phyloP scores from a whole-genome alignment of 2,329 filamentous ascomycete species.

The Teratosphaeria pseudoeucalypti region DNA sequence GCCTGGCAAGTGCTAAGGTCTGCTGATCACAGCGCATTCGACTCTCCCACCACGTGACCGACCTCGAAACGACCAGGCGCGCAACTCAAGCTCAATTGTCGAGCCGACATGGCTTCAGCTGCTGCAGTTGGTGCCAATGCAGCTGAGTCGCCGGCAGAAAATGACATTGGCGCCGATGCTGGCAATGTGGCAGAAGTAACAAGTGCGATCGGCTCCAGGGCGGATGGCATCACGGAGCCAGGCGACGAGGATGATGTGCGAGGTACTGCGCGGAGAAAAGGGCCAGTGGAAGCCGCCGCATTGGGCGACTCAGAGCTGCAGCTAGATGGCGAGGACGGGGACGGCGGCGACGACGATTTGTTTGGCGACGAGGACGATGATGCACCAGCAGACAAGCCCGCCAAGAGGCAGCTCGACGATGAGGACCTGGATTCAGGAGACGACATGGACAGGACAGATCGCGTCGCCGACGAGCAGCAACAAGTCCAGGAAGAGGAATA shows the following conservation, averaged over 20 bases:
- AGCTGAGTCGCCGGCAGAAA: conserved; percentile 11
- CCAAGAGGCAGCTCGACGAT: conserved; percentile 40
- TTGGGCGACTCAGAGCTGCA: conserved; percentile 7
- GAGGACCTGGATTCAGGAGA: conserved; percentile 54
- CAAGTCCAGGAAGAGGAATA: conserved; percentile 31
- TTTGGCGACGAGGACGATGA: conserved; percentile 34
- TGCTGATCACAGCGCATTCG: too few relatives aligned
- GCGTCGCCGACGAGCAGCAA: conserved; percentile 42
- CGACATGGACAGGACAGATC: conserved; percentile 54
- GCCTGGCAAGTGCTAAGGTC: too few relatives aligned
- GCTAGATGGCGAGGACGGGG: conserved; percentile 22
- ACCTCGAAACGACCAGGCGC: neutral
- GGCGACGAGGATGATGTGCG: conserved; percentile 13
- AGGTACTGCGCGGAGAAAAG: conserved; percentile 3
- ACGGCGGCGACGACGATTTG: conserved; percentile 35
- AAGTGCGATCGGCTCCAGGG: conserved; percentile 20
- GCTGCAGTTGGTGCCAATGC: conserved; percentile 23
- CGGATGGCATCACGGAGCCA: conserved; percentile 7
- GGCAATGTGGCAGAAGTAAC: conserved; percentile 16
- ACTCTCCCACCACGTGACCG: too few relatives aligned
- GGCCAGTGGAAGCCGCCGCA: neutral
- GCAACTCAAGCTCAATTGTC: neutral
- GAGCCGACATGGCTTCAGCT: conserved; percentile 27
- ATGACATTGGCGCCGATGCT: conserved; percentile 23
- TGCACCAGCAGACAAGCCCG: conserved; percentile 8